These are phyloP conservation scores for Talaromyces amestolkiae DNA, from an alignment of 2,329 filamentous ascomycete genomes.

Conservation along the genomic window DNA sequence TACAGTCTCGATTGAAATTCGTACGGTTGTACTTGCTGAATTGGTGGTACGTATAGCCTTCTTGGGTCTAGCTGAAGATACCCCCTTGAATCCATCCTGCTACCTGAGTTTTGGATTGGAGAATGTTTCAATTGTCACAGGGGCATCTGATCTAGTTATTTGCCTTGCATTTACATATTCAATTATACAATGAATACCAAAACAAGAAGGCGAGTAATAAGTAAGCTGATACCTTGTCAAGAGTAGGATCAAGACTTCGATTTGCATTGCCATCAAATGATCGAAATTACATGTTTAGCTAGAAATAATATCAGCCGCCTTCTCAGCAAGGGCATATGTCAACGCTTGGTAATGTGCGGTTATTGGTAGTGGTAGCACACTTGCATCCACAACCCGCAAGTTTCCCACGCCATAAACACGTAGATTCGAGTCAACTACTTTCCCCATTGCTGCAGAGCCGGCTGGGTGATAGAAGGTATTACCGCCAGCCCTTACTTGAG, in stretches of 20 bases:
- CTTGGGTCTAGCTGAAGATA: background rate
- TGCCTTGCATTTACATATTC: background rate
- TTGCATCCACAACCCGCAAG: constrained; percentile 28
- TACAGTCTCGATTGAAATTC: background rate
- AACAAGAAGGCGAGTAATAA: too few species aligned
- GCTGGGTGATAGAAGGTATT: constrained; percentile 24
- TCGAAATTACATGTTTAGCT: background rate
- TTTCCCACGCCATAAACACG: constrained; percentile 24
- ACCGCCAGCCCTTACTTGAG: constrained; percentile 19
- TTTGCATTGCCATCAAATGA: too few species aligned
- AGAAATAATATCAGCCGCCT: constrained; percentile 9
- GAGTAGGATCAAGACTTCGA: too few species aligned
- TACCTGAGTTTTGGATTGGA: background rate
- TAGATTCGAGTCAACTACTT: constrained; percentile 21
- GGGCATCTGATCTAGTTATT: background rate
- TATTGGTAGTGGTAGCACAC: constrained; percentile 25
- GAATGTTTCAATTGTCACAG: background rate
- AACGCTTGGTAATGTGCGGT: constrained; percentile 24
- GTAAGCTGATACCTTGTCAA: too few species aligned
- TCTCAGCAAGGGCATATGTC: constrained; percentile 23
- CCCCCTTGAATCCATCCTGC: background rate
- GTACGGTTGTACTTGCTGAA: background rate
- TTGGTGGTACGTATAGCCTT: background rate
- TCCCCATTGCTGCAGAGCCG: constrained; percentile 22
- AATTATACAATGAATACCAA: too few species aligned